These are phyloP conservation scores for Drechslerella dactyloides DNA, from an alignment of 2,329 filamentous ascomycete species.

Conservation along the genomic window DNA sequence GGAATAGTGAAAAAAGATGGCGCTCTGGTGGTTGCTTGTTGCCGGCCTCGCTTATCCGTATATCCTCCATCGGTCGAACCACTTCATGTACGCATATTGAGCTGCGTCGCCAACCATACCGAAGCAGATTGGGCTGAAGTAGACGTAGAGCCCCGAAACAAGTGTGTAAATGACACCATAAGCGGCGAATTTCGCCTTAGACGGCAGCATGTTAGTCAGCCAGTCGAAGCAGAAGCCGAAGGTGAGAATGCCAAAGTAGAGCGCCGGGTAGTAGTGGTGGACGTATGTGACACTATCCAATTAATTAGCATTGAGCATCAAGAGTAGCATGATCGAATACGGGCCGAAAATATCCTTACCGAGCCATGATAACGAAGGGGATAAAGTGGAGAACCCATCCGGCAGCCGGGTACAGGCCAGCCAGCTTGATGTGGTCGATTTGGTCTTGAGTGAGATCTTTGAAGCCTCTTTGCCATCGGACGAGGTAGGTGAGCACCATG, in stretches of 20 bases:
- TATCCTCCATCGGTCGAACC: slow-evolving; percentile 87
- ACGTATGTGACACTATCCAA: slow-evolving; percentile 85
- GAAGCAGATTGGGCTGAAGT: slow-evolving; percentile 93
- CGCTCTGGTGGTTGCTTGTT: background rate
- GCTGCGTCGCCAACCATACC: slow-evolving; percentile 86
- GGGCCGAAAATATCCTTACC: slow-evolving; percentile 23
- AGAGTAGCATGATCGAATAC: background rate
- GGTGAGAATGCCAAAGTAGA: slow-evolving; percentile 93
- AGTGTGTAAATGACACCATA: slow-evolving; percentile 76
- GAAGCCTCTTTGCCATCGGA: slow-evolving; percentile 96
- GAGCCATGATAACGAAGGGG: slow-evolving; percentile 92
- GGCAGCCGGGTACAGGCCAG: slow-evolving; percentile 85
- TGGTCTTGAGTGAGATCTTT: slow-evolving; percentile 78
- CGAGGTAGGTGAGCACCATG: slow-evolving; percentile 79
- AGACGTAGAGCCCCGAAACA: slow-evolving; percentile 81
- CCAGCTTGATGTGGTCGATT: slow-evolving; percentile 93
- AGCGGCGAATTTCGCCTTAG: slow-evolving; percentile 68
- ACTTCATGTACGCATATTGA: slow-evolving; percentile 90
- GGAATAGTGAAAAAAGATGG: too few species aligned
- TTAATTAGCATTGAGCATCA: slow-evolving; percentile 14
- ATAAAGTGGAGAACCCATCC: slow-evolving; percentile 97
- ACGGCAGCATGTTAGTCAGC: slow-evolving; percentile 62
- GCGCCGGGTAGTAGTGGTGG: slow-evolving; percentile 97
- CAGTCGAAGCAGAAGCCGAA: slow-evolving; percentile 81
- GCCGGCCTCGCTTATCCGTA: slow-evolving; percentile 64